phyloP scores from a whole-genome alignment of 2,329 filamentous ascomycete species.

The Parascedosporium putredinis region DNA sequence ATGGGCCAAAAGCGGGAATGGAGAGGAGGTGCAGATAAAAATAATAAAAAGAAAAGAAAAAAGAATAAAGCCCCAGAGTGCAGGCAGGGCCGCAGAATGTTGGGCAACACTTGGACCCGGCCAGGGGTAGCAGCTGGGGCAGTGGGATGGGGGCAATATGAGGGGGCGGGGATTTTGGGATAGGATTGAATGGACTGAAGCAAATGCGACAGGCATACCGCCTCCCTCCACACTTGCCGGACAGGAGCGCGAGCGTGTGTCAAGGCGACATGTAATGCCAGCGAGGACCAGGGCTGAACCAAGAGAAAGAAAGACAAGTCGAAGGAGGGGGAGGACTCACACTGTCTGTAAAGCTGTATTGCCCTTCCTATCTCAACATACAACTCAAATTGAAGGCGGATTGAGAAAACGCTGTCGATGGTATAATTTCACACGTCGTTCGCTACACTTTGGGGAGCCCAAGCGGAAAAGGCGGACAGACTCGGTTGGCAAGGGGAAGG shows the following conservation, averaged over 20 bases:
- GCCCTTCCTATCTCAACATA: neutral
- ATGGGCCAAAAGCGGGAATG: conserved; percentile 1
- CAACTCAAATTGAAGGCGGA: neutral
- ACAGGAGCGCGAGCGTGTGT: neutral
- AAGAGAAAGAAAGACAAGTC: no score
- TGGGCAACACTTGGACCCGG: neutral
- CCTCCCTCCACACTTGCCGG: neutral
- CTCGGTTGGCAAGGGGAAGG: neutral
- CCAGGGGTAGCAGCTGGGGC: neutral
- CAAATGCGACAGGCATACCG: neutral
- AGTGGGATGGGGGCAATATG: conserved; percentile 13
- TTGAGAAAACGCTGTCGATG: neutral
- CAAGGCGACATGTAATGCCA: neutral
- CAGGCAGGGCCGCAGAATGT: neutral
- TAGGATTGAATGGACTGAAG: conserved; percentile 1
- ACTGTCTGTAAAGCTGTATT: neutral
- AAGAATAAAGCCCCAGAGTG: no score
- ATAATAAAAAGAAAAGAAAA: neutral
- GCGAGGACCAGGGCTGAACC: neutral
- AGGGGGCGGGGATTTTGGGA: conserved; percentile 8
- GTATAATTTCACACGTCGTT: conserved; percentile 25
- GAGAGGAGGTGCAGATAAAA: neutral
- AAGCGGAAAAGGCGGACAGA: conserved; percentile 22
- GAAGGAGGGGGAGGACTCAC: no score
- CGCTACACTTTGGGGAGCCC: conserved; percentile 31